phyloP scores from a whole-genome alignment of 345 rosid genomes.

The Cardamine resedifolia region DNA sequence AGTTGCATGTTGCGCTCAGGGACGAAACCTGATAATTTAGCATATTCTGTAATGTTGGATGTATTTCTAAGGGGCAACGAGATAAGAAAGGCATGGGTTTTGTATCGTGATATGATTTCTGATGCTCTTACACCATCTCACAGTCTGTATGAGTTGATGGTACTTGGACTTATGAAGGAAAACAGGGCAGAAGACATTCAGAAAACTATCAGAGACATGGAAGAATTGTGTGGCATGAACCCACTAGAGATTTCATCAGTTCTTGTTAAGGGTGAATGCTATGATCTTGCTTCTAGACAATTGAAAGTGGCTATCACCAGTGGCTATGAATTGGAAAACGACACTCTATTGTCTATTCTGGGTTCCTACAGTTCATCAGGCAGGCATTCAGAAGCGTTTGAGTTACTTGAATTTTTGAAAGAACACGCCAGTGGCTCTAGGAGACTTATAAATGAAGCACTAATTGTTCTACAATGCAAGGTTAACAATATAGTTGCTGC shows the following conservation, averaged over 20 bases:
- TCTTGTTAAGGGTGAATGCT: constrained; percentile 86
- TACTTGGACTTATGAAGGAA: constrained; percentile 53
- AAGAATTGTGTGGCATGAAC: constrained; percentile 59
- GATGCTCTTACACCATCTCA: constrained; percentile 60
- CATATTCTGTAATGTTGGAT: constrained; percentile 89
- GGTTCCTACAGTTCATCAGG: constrained; percentile 76
- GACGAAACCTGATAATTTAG: constrained; percentile 74
- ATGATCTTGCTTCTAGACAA: constrained; percentile 72
- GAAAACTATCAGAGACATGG: constrained; percentile 70
- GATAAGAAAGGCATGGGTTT: constrained; percentile 53
- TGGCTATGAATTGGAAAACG: constrained; percentile 56
- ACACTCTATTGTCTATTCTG: constrained; percentile 63
- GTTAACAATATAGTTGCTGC: constrained; percentile 63
- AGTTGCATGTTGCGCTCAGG: constrained; percentile 78
- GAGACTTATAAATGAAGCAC: constrained; percentile 62
- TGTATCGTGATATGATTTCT: constrained; percentile 68
- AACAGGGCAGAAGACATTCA: constrained; percentile 57
- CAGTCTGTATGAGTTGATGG: constrained; percentile 55
- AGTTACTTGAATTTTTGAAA: constrained; percentile 73
- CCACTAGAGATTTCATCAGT: constrained; percentile 60
- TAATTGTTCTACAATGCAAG: constrained; percentile 72
- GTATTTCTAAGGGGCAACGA: constrained; percentile 65
- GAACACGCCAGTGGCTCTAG: constrained; percentile 49
- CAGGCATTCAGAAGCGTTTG: constrained; percentile 71
- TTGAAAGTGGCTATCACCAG: constrained; percentile 57